Base-by-base conservation (phyloP, 257 asterid genomes). In the Henckelia pumila region DNA sequence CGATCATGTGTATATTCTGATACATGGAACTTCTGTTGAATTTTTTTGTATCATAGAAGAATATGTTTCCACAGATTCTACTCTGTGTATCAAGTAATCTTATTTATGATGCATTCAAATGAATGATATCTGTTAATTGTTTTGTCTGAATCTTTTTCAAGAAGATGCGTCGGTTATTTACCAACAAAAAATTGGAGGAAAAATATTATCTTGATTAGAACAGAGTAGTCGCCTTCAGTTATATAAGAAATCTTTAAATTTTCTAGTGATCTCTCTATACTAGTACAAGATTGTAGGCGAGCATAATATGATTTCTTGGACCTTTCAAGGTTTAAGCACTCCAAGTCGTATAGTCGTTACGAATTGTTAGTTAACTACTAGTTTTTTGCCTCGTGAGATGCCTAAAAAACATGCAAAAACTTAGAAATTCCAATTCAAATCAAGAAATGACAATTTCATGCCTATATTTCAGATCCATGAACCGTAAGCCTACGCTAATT, bases 371-470 rank as follows among this genome's bases (percentile, higher is more conserved):
- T 47, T 8, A 47, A 47, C 53, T 16, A 8, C n/a, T 0, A 47
- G 53, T 47, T 47, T 16, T 47, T 47, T 5, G 20, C 53, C 53
- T 1, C 7, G 16, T 3, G 53, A 44, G 5, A 44, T 16, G 19
- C 53, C 53, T 47, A 14, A 5, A 47, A 14, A 56, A 56, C 63
- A 32, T 56, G 66, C 76, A 37, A 55, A 14, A 61, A 23, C 30
- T 20, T 71, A 32, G 64, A 52, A 49, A 24, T 2, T 8, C 4
- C 29, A 40, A 16, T 21, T 29, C 17, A 52, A 53, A 57, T 14
- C 55, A 72, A 69, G 79, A 69, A 64, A 69, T 64, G 79, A 58
- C 32, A 65, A 62, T 64, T 70, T 8, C 72, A 70, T 37, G 68
- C 68, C 68, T 63, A 21, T 28, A 22, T 21, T 63, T 63, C 17